Base-by-base conservation (phyloP, 2,329 filamentous ascomycete genomes). In the Penicillium sp. region DNA sequence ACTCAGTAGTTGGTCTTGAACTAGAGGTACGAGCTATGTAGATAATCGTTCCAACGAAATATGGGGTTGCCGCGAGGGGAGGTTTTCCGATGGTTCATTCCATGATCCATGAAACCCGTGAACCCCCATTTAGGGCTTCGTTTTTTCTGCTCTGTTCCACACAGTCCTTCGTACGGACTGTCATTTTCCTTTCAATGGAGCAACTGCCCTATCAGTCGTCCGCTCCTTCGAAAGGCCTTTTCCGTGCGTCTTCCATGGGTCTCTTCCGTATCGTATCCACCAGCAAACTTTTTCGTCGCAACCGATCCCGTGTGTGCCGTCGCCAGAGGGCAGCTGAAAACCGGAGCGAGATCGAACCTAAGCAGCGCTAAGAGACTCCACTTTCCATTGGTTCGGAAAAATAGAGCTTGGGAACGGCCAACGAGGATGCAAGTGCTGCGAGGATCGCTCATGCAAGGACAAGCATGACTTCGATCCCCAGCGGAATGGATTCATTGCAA, bases 271-370 rank as follows among this genome's bases (percentile, higher is more conserved):
- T 43, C 51, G 47, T 54, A 47, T 36, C 3, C n/a, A 14, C 27
- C 21, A 39, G 19, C 47, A 47, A 39, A 47, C 23, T 45, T 50
- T 48, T 39, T 15, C 40, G 25, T 39, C 25, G 38, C 39, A 32
- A 41, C 33, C 53, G 43, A 51, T 54, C 45, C 53, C 47, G 53
- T 51, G 50, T 48, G 36, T 42, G 37, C 39, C 41, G 47, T 43
- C 29, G 26, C 21, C 34, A 27, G 38, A 21, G 33, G 45, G 28
- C 43, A 53, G 50, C 50, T 53, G 47, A 53, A 51, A 51, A 44
- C 38, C 31, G 54, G 51, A 53, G 48, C 44, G 40, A 59, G 59
- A 63, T 63, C 59, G 59, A 54, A 54, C 50, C 59, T 56, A 58
- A 59, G 45, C 38, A 41, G 32, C 16, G 25, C 23, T 13, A 39